phyloP scores from a whole-genome alignment of 1,139 yeast genomes.

The Zygoascus sp. region DNA sequence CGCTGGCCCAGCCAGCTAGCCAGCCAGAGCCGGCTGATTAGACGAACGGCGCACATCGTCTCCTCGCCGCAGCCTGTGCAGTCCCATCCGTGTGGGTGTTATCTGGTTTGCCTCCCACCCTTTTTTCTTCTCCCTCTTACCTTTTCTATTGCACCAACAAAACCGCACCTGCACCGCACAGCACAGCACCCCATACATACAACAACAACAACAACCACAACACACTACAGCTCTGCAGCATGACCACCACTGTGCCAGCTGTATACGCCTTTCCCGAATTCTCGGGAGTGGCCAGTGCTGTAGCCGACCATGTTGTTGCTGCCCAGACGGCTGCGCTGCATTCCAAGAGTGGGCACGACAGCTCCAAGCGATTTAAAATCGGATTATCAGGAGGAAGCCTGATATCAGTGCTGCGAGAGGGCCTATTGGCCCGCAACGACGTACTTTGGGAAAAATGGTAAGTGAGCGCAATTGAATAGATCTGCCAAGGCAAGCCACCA shows the following conservation, averaged over 20 bases:
- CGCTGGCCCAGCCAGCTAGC: too few species aligned
- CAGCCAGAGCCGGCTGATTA: too few species aligned
- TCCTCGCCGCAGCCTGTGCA: too few species aligned
- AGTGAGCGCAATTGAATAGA: too few species aligned
- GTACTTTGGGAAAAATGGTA: conserved; percentile 88
- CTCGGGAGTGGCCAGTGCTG: conserved; percentile 88
- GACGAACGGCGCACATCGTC: too few species aligned
- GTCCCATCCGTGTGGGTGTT: too few species aligned
- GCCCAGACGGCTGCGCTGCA: conserved; percentile 69
- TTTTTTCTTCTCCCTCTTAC: not conserved
- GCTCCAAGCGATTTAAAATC: conserved; percentile 63
- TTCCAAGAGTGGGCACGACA: conserved; percentile 10
- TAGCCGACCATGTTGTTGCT: conserved; percentile 83
- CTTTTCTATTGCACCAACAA: not conserved
- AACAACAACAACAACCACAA: not conserved
- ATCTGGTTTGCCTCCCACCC: conserved; percentile 2
- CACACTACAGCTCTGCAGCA: conserved; percentile 26
- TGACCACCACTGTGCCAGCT: conserved; percentile 92
- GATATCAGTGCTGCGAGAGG: conserved; percentile 79
- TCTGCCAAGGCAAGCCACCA: too few species aligned
- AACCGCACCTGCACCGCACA: too few species aligned
- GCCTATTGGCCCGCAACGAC: conserved; percentile 65
- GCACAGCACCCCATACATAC: not conserved
- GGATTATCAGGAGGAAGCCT: conserved; percentile 93
- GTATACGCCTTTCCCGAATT: conserved; percentile 88